Conservation (phyloP, 1,139 yeast genomes). For the Yarrowia galli region DNA sequence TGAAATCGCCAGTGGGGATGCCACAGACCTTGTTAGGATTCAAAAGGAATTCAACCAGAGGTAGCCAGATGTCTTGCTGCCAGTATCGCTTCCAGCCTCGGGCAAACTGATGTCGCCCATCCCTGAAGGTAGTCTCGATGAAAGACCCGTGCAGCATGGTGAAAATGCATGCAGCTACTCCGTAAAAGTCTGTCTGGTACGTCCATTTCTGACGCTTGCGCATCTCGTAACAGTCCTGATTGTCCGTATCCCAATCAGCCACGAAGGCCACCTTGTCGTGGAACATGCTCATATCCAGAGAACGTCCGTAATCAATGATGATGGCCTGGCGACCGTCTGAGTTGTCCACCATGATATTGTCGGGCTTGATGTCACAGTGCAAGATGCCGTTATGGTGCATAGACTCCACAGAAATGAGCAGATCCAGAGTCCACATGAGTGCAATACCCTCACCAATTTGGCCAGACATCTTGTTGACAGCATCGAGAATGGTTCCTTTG, state of each 20-base stretch:
- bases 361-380: slow-evolving; percentile 89
- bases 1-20: slow-evolving; percentile 3
- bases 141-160: slow-evolving; percentile 66
- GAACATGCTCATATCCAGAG: slow-evolving; percentile 72
- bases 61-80: slow-evolving; percentile 76
- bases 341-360: slow-evolving; percentile 73
- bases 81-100: slow-evolving; percentile 73
- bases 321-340: slow-evolving; percentile 35
- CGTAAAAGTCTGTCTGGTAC: slow-evolving; percentile 85
- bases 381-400: slow-evolving; percentile 71
- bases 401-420: slow-evolving; percentile 65
- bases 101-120: slow-evolving; percentile 51
- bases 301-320: slow-evolving; percentile 84
- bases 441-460: slow-evolving; percentile 67
- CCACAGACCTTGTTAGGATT: slow-evolving; percentile 57
- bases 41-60: slow-evolving; percentile 67
- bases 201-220: slow-evolving; percentile 70
- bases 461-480: slow-evolving; percentile 59
- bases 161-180: slow-evolving; percentile 79
- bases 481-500: slow-evolving; percentile 79
- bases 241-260: slow-evolving; percentile 69
- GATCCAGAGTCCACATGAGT: slow-evolving; percentile 68
- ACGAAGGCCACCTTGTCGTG: slow-evolving; percentile 60
- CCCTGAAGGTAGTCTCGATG: slow-evolving; percentile 56
- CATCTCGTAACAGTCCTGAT: slow-evolving; percentile 82